Evolutionary conservation across 2,329 filamentous ascomycete species (phyloP), one percentile per base, ranked within the genome.

Genomic region (Phialophora chinensis): DNA sequence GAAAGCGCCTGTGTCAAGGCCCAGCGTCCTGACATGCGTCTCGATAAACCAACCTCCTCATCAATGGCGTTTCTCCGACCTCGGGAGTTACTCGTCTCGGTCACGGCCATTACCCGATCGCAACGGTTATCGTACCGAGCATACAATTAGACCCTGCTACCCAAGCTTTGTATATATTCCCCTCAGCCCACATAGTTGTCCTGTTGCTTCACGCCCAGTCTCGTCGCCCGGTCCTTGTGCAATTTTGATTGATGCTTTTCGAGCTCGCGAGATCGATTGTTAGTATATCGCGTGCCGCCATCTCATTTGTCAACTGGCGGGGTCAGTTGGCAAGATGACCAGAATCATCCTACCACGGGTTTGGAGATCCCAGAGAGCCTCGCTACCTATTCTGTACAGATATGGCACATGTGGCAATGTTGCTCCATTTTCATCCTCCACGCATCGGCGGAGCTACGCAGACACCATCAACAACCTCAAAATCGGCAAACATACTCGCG

Each of bases 401-500:
- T 60, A 68, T 54, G 62, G 66, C 29, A 62, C 60, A 20, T 63
- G 33, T 44, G 66, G 70, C 27, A 70, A 65, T 66, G 66, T 68
- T 14, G 66, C 67, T 33, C 66, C 66, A 11, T 73, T 73, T 60
- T 72, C 71, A 14, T 70, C 63, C 5, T 68, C 65, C 29, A 31
- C 65, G 10, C 42, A n/a, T 7, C 52, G 55, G 47, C 60, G 50
- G 57, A 31, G 57, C 17, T 88, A 88, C 76, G 83, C 84, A 58
- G 84, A 88, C 72, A 91, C 89, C 0, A 84, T 90, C 38, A 79
- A 80, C 3, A 90, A 91, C 72, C 79, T 91, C 66, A 88, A 85
- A 71, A 90, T 91, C 71, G 88, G 88, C 17, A 81, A 83, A 33
- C 84, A 90, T 74, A 91, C 89, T 0, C 82, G 84, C 59, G 88